Conservation (phyloP, 139 green algal genomes). For the Chlorella sorokiniana region DNA sequence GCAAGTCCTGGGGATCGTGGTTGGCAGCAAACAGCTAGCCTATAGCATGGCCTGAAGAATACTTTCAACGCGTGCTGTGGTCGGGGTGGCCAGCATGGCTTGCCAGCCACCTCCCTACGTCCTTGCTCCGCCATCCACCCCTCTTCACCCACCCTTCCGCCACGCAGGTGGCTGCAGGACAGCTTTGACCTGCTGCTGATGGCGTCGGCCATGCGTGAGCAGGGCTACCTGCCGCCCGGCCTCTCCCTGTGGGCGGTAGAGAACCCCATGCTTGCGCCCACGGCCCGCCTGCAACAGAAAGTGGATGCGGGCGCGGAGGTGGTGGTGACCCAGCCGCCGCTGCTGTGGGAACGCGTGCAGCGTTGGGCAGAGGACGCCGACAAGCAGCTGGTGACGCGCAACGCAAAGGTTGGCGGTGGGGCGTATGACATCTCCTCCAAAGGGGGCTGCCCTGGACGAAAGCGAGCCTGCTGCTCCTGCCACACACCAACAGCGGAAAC, state of each 20-base stretch:
- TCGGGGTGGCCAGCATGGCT: neutral
- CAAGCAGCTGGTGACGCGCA: neutral
- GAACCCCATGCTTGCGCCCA: conserved; percentile 65
- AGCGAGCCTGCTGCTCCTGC: neutral
- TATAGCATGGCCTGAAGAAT: no score
- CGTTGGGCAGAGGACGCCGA: conserved; percentile 59
- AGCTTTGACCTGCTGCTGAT: conserved; percentile 55
- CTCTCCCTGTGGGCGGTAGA: conserved; percentile 73
- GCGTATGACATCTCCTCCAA: neutral
- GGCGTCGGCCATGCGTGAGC: conserved; percentile 43
- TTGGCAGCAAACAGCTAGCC: no score
- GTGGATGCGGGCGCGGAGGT: conserved; percentile 61
- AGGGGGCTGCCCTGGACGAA: neutral
- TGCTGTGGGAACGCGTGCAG: conserved; percentile 60
- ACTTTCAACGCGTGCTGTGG: no score
- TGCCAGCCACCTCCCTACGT: neutral
- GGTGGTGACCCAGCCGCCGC: conserved; percentile 77
- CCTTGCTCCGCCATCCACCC: neutral
- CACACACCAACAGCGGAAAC: neutral
- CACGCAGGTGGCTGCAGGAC: conserved; percentile 44
- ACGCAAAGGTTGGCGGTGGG: conserved; percentile 15
- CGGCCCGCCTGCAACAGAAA: conserved; percentile 44
- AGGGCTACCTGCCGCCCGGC: conserved; percentile 43
- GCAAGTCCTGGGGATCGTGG: neutral
- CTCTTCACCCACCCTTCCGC: neutral